Evolutionary conservation across 1,284 basidiomycete genomes (phyloP).

Genomic region (Tilletia caries): DNA sequence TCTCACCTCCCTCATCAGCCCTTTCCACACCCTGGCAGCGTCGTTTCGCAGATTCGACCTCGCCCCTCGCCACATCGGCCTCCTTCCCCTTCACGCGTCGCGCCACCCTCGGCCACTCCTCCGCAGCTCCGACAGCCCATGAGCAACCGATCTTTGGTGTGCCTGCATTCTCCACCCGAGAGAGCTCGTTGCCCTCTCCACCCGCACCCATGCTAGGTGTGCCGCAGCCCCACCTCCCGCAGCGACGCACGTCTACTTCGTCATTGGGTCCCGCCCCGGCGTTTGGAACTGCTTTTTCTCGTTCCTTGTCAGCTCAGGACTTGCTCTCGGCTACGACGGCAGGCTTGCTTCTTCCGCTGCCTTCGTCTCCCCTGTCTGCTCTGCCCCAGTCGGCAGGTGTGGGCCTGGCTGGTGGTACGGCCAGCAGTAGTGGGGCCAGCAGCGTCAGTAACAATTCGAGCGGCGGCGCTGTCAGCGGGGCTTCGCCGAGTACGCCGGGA

Average conservation of each 20-base stretch:
- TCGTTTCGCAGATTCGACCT: constrained; percentile 4
- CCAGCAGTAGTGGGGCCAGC: neutral
- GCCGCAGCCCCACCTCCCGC: neutral
- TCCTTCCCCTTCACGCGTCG: constrained; percentile 1
- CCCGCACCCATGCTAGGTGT: neutral
- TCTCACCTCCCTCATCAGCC: neutral
- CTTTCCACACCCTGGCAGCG: constrained; percentile 10
- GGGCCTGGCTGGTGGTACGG: no score
- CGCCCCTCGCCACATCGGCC: neutral
- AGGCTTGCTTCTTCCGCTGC: neutral
- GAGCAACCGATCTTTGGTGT: neutral
- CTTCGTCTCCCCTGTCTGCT: neutral
- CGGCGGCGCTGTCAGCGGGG: neutral
- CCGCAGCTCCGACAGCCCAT: neutral
- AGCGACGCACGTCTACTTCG: constrained; percentile 2
- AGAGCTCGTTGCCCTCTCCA: neutral
- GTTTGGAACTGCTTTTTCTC: neutral
- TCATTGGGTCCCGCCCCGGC: neutral
- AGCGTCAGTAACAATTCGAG: neutral
- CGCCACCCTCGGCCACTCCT: neutral
- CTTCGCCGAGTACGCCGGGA: neutral
- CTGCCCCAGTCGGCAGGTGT: neutral
- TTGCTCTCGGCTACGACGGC: neutral
- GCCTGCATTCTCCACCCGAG: neutral
- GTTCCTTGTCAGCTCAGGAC: constrained; percentile 4